Conservation (phyloP, 345 rosid genomes). For the Eucalyptus viminalis region DNA sequence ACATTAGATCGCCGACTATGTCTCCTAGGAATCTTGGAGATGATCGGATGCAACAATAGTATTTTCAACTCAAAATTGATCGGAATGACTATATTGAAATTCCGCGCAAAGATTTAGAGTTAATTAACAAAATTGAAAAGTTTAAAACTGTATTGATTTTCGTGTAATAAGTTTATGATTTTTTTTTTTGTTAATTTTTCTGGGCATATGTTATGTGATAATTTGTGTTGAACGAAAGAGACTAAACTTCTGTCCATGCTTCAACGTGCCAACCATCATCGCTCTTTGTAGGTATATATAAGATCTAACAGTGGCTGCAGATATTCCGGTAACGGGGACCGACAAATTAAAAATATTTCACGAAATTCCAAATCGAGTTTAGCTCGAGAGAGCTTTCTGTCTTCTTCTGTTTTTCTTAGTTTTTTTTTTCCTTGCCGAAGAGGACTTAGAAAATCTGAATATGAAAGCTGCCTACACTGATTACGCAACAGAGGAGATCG, state of each 20-base stretch:
- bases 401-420: neutral
- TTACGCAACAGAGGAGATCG: neutral
- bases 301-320: neutral
- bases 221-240: neutral
- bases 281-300: neutral
- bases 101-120: accelerated
- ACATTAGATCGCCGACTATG: accelerated
- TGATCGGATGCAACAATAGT: accelerated
- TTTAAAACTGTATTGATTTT: accelerated
- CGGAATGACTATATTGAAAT: accelerated
- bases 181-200: neutral
- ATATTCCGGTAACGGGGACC: neutral
- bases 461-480: neutral
- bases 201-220: neutral
- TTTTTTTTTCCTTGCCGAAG: neutral
- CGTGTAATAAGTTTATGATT: neutral
- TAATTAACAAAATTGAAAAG: neutral
- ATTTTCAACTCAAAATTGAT: neutral
- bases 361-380: neutral
- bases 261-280: neutral
- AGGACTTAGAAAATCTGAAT: neutral
- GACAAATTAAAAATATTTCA: neutral
- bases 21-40: neutral
- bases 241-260: neutral
- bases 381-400: neutral